These are phyloP conservation scores for Plasmodium inui DNA, from an alignment of 169 alveolate genomes.

Conservation along the genomic window DNA sequence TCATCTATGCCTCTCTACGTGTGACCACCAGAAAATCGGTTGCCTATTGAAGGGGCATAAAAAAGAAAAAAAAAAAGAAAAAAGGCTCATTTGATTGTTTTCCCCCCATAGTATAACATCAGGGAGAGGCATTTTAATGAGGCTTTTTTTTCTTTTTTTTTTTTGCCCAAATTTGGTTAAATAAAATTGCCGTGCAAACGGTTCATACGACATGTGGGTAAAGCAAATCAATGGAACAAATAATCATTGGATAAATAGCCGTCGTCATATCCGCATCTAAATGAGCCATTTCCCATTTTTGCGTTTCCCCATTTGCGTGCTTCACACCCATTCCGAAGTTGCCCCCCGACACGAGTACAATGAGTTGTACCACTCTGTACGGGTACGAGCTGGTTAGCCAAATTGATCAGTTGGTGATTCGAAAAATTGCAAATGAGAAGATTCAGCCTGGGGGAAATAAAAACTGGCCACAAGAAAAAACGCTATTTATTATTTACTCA, in stretches of 20 bases:
- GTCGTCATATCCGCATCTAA: background rate
- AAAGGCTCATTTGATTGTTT: background rate
- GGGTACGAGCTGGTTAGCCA: conserved; percentile 21
- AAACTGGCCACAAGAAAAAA: background rate
- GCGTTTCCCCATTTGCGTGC: background rate
- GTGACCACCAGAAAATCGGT: background rate
- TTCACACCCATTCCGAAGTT: background rate
- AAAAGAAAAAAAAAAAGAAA: background rate
- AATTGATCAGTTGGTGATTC: conserved; percentile 29
- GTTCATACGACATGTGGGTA: background rate
- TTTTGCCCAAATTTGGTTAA: background rate
- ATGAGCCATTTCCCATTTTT: background rate
- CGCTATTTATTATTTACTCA: conserved; percentile 39
- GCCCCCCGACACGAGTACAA: background rate
- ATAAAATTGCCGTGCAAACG: background rate
- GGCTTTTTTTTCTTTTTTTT: background rate
- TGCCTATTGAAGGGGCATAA: background rate
- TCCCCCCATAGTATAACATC: background rate
- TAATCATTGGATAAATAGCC: background rate
- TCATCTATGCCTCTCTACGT: background rate
- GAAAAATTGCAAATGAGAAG: conserved; percentile 8
- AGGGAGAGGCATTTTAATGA: background rate
- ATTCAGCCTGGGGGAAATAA: background rate
- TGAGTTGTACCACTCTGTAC: conserved; percentile 14
- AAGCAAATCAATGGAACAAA: background rate